Evolutionary conservation across 148 eudicot species (phyloP), one percentile per base, ranked within the genome.

Genomic region (Silene latifolia): DNA sequence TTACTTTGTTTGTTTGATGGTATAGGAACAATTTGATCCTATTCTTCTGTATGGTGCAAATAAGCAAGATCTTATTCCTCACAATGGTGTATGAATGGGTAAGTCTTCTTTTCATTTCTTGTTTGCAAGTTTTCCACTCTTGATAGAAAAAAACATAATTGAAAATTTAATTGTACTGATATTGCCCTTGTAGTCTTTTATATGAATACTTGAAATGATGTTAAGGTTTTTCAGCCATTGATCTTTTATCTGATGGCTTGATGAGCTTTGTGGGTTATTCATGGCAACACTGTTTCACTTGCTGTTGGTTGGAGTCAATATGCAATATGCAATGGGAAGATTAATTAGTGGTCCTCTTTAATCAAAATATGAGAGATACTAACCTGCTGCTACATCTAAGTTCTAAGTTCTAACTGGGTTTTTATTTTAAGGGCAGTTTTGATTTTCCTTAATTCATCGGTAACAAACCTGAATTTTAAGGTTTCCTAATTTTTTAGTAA

Each of bases 71-170:
- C 86, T 91, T 75, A 91, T 94, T 63, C 96, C 98, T 5, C 89
- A 83, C 81, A n/a, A 86, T 94, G 91, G 95, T 94, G 72, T 87
- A n/a, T n/a, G n/a, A n/a, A 88, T 80, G 98, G 97, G 98, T 94
- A 74, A 85, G 86, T 68, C 23, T 54, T 56, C 80, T 63, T 71
- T 51, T 79, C 68, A 12, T 14, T 54, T 14, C 7, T 13, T 71
- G 32, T n/a, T 27, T 21, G 23, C 5, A 15, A 7, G 11, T 23
- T 15, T 3, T 48, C 21, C 42, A 19, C 65, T 47, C 11, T 63
- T 21, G 0, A 35, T n/a, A 23, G 66, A 5, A 51, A 63, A 35
- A 39, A 32, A 64, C 4, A 29, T 25, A 18, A 13, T 9, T 54
- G 13, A 21, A 39, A 7, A 39, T 39, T 39, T 39, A 39, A 39